These are phyloP conservation scores for Dendrobium officinale DNA, from an alignment of 106 monocot genomes.

Conservation along the genomic window DNA sequence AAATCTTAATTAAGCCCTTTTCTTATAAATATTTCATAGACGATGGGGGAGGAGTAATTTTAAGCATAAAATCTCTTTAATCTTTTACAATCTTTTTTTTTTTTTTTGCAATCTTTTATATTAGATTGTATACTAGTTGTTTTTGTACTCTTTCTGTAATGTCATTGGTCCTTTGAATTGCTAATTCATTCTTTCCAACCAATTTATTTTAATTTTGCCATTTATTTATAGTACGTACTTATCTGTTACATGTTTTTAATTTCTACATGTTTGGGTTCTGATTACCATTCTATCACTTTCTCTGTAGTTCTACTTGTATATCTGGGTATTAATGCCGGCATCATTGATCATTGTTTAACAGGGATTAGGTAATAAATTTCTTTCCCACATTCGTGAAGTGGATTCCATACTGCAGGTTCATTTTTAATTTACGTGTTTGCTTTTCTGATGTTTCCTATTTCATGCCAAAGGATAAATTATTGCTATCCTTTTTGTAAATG, in stretches of 20 bases:
- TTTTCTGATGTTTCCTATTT: constrained; percentile 1
- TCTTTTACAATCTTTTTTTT: no score
- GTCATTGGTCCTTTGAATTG: not conserved
- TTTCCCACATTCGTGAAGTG: constrained; percentile 94
- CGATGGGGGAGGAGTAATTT: no score
- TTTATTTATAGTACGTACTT: not conserved
- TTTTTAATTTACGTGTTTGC: constrained; percentile 10
- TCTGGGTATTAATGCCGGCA: constrained; percentile 7
- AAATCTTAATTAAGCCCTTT: no score
- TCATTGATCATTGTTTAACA: constrained; percentile 18
- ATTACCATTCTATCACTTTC: not conserved
- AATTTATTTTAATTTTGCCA: not conserved
- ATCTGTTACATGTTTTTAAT: not conserved
- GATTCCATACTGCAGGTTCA: constrained; percentile 91
- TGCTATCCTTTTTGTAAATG: not conserved
- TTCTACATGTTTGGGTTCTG: not conserved
- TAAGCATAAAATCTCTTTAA: no score
- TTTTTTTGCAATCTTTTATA: no score
- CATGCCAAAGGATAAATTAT: not conserved
- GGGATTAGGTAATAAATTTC: constrained; percentile 94
- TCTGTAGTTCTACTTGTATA: not conserved
- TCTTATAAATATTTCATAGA: no score
- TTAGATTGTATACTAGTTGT: not conserved
- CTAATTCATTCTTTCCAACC: not conserved
- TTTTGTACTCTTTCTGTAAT: not conserved